Evolutionary conservation across 441 rosid species (phyloP), one percentile per base, ranked within the genome.

Genomic region (Croton setiger): DNA sequence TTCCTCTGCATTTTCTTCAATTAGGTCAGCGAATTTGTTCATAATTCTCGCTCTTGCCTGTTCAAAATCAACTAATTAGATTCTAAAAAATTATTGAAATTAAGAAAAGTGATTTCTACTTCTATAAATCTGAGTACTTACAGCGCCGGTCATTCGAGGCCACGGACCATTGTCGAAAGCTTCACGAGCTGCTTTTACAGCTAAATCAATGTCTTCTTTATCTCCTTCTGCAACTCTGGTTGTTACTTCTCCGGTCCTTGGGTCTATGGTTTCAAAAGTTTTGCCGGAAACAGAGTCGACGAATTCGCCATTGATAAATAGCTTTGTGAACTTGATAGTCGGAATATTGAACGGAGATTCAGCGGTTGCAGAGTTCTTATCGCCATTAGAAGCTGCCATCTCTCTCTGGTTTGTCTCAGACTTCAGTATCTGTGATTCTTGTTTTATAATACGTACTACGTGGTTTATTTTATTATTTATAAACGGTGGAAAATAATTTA

Each of bases 101-200:
- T 37, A 5, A 37, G 4, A 37, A 37, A 37, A 4, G 4, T 37
- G 41, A 37, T 37, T 37, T 37, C 41, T 37, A n/a, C n/a, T n/a
- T n/a, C n/a, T n/a, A n/a, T n/a, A n/a, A n/a, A n/a, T 37, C 4
- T 0, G 41, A 37, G 7, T 2, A 71, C 96, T 15, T 80, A 88
- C 97, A 47, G 55, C 65, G 56, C 96, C 96, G 36, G 89, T 52
- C 67, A 89, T 54, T 68, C 97, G 94, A 8, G 98, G 95, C 97
- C 98, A 91, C 7, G 91, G 92, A 9, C 98, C 98, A 60, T 80
- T 59, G 54, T 93, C 96, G 53, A 93, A 91, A 33, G 97, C 96
- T 5, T 74, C 73, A 35, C 96, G 97, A 2, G 98, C 97, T 23
- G 94, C 91, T 58, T 74, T 78, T 36, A 91, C 98, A 3, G 93